These are phyloP conservation scores for Rhynchospora pubera DNA, from an alignment of 176 grass and related monocot genomes.

Conservation along the genomic window DNA sequence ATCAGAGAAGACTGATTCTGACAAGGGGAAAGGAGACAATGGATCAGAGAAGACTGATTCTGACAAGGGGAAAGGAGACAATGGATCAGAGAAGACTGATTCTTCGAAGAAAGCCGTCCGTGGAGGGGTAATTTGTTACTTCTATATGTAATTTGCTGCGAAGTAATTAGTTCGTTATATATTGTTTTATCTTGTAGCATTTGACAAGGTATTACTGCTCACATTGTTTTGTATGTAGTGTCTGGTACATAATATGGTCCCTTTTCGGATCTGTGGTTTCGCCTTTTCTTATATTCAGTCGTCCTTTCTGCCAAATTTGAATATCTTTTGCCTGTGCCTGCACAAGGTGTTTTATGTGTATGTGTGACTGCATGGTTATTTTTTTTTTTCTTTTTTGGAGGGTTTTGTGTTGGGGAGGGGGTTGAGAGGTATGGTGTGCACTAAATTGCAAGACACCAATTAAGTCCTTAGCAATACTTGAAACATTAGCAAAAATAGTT, in stretches of 20 bases:
- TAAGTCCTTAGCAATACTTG: too few relatives aligned
- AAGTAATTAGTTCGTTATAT: neutral
- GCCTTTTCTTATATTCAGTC: too few relatives aligned
- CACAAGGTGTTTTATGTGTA: too few relatives aligned
- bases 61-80: constrained; percentile 22
- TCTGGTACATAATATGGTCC: neutral
- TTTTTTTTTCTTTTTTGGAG: too few relatives aligned
- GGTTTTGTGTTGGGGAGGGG: too few relatives aligned
- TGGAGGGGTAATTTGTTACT: constrained; percentile 44
- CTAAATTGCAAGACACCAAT: too few relatives aligned
- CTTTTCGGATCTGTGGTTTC: too few relatives aligned
- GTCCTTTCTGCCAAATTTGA: too few relatives aligned
- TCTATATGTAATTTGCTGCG: neutral
- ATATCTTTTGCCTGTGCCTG: too few relatives aligned
- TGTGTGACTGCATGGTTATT: too few relatives aligned
- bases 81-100: constrained; percentile 23
- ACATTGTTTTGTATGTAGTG: neutral
- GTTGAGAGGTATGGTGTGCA: too few relatives aligned
- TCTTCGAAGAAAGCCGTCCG: constrained; percentile 44
- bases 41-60: constrained; percentile 22
- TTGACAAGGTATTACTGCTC: neutral
- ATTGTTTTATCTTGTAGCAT: neutral
- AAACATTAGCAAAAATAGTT: too few relatives aligned
- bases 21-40: constrained; percentile 4
- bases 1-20: constrained; percentile 7